A percentile compares a stretch with the other conserved stretches of the same genome.
Conservation (phyloP, 2,329 filamentous ascomycete genomes). For the Colletotrichum tamarilloi region DNA sequence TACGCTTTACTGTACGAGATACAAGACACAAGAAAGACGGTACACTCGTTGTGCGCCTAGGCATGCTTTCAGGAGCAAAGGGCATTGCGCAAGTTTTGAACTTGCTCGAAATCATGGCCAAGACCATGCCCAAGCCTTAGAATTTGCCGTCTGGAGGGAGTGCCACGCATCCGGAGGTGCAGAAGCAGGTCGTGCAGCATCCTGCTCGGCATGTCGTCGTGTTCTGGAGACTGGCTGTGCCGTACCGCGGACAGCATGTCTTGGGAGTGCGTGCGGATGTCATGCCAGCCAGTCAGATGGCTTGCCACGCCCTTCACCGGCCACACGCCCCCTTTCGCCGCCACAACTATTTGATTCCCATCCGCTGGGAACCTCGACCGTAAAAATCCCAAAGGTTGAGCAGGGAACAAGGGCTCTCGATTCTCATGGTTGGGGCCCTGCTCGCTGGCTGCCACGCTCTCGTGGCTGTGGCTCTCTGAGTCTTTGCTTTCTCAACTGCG, state of each 20-base stretch:
- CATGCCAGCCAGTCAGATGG: conserved; percentile 18
- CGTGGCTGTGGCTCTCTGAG: neutral
- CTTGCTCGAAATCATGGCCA: conserved; percentile 15
- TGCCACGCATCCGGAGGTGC: conserved; percentile 34
- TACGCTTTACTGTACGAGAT: neutral
- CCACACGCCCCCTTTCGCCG: conserved; percentile 26
- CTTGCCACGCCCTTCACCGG: conserved; percentile 23
- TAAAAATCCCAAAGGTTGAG: conserved; percentile 22
- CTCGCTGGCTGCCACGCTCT: conserved; percentile 2
- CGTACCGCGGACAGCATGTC: conserved; percentile 22
- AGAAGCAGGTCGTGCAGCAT: conserved; percentile 32
- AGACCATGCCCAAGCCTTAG: conserved; percentile 12
- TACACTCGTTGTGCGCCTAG: neutral
- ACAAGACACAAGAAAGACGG: neutral
- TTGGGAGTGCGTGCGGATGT: conserved; percentile 28
- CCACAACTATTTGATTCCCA: conserved; percentile 23
- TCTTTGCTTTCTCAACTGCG: neutral
- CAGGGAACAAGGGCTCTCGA: conserved; percentile 24
- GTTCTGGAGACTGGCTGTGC: conserved; percentile 12
- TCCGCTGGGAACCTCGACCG: conserved; percentile 28
- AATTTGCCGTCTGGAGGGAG: conserved; percentile 18
- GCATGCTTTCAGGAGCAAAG: neutral
- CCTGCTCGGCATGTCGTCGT: conserved; percentile 33
- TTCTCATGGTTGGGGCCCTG: neutral
- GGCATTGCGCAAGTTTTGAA: neutral